phyloP scores from a whole-genome alignment of 2,329 filamentous ascomycete species.

The Septoria petroselini region DNA sequence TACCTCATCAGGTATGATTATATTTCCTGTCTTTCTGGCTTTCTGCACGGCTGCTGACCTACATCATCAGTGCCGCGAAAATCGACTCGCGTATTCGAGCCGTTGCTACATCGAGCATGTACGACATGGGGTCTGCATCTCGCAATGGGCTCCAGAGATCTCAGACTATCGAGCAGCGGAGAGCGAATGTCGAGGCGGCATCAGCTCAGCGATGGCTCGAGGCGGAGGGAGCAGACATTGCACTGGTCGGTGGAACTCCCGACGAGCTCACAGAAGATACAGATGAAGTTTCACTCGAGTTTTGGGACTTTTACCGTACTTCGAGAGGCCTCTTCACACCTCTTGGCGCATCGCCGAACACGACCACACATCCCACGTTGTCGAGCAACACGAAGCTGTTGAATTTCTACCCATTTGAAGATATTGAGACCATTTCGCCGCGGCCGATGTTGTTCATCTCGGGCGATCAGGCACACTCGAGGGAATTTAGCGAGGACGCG shows the following conservation, averaged over 20 bases:
- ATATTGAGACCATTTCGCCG: conserved; percentile 16
- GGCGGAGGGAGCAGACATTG: not conserved
- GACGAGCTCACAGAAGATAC: conserved; percentile 7
- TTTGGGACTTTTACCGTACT: conserved; percentile 17
- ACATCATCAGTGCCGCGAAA: conserved; percentile 14
- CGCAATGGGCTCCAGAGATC: conserved; percentile 9
- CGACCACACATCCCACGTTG: conserved; percentile 3
- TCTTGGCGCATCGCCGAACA: conserved; percentile 6
- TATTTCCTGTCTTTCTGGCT: too few species aligned
- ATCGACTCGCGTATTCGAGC: conserved; percentile 13
- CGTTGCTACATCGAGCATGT: conserved; percentile 16
- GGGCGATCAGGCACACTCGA: conserved; percentile 10
- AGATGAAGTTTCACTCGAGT: conserved; percentile 3
- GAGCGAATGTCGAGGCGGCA: not conserved
- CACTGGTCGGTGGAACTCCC: conserved; percentile 2
- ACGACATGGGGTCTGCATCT: conserved; percentile 13
- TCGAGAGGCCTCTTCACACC: conserved; percentile 12
- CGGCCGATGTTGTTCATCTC: conserved; percentile 16
- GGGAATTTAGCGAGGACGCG: conserved; percentile 16
- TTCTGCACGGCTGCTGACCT: too few species aligned
- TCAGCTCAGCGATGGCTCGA: not conserved
- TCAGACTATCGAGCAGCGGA: conserved; percentile 1
- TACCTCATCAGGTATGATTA: too few species aligned
- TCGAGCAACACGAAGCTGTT: conserved; percentile 11
- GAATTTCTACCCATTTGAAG: conserved; percentile 19